These are phyloP conservation scores for Erucastrum elatum DNA, from an alignment of 345 rosid genomes.

Conservation along the genomic window DNA sequence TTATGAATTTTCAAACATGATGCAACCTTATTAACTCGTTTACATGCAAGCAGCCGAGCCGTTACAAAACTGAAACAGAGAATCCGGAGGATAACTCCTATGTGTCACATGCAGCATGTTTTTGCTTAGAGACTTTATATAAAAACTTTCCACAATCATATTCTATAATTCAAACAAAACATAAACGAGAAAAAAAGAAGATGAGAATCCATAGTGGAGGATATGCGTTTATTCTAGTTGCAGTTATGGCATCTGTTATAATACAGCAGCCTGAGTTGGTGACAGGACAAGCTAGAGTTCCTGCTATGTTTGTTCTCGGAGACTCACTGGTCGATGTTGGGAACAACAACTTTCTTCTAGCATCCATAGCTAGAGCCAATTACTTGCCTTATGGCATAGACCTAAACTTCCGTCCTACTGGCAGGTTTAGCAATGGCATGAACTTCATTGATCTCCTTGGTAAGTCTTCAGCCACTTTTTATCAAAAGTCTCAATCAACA, in stretches of 20 bases:
- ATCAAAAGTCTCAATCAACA: neutral
- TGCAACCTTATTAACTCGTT: slow-evolving; percentile 30
- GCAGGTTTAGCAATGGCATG: slow-evolving; percentile 77
- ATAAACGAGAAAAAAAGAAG: neutral
- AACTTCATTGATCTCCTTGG: slow-evolving; percentile 71
- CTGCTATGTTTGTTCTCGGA: slow-evolving; percentile 84
- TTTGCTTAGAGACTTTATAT: slow-evolving; percentile 17
- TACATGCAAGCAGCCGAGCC: slow-evolving; percentile 28
- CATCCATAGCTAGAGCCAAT: slow-evolving; percentile 60
- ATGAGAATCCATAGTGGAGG: slow-evolving; percentile 14
- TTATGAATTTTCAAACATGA: slow-evolving; percentile 24
- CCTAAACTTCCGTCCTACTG: slow-evolving; percentile 62
- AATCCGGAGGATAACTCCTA: slow-evolving; percentile 29
- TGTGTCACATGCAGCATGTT: slow-evolving; percentile 34
- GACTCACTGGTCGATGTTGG: slow-evolving; percentile 85
- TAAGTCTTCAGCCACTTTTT: slow-evolving; percentile 22
- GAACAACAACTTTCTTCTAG: slow-evolving; percentile 70
- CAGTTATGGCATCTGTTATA: slow-evolving; percentile 15
- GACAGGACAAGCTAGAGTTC: slow-evolving; percentile 45
- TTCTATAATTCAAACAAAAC: neutral
- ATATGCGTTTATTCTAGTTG: slow-evolving; percentile 18
- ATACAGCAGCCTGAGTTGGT: slow-evolving; percentile 33
- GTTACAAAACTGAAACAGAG: slow-evolving; percentile 28
- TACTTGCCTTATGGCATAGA: slow-evolving; percentile 88
- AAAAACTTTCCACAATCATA: slow-evolving; percentile 2